These are phyloP conservation scores for Solanum hybrid DNA, from an alignment of 305 asterid species.

Conservation along the genomic window DNA sequence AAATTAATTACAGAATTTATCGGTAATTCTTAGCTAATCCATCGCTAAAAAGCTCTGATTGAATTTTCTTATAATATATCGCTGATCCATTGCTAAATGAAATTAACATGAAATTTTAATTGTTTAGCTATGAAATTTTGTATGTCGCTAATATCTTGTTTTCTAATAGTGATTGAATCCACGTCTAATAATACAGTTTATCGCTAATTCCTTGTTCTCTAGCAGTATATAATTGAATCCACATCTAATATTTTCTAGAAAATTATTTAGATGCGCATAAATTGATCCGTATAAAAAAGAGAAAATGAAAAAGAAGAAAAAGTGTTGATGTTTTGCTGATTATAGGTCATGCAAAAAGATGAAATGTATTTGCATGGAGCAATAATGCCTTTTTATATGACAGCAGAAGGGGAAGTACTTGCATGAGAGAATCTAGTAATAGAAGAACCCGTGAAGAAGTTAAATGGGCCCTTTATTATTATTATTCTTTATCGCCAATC, in stretches of 20 bases:
- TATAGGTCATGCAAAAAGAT: constrained; percentile 1
- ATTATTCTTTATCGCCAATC: constrained; percentile 26
- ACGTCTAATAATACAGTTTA: too few relatives aligned
- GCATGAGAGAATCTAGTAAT: constrained; percentile 42
- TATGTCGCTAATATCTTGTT: background rate
- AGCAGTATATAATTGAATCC: background rate
- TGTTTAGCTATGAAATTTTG: too few relatives aligned
- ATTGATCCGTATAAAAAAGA: background rate
- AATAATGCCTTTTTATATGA: background rate
- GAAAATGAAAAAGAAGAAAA: background rate
- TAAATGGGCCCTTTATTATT: constrained; percentile 10
- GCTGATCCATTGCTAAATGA: background rate
- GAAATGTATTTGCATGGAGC: background rate
- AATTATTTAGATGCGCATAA: background rate
- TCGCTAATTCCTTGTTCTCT: background rate
- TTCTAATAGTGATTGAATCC: too few relatives aligned
- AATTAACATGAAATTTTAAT: too few relatives aligned
- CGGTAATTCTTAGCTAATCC: background rate
- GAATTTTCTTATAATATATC: too few relatives aligned
- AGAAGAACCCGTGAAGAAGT: constrained; percentile 51
- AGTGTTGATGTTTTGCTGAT: background rate
- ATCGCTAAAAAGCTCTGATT: background rate
- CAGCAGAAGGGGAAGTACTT: background rate
- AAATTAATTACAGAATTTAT: too few relatives aligned
- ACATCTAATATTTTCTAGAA: background rate